Conservation (phyloP, 2,329 filamentous ascomycete species). For the Fusarium caatingaense region DNA sequence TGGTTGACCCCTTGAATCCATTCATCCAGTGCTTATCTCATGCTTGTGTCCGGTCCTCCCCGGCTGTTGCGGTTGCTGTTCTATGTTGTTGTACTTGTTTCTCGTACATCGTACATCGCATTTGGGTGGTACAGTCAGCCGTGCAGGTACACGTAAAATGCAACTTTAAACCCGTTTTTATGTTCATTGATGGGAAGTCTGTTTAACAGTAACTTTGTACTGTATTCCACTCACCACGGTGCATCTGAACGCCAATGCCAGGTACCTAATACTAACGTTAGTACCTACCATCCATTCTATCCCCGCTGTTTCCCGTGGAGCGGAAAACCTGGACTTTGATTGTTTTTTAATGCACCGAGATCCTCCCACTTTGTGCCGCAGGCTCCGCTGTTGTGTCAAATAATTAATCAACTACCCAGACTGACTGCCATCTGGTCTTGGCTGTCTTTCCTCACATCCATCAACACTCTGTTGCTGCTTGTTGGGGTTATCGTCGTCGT, state of each 20-base stretch:
- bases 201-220: conserved; percentile 1
- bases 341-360: conserved; percentile 43
- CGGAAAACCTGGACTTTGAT: conserved; percentile 36
- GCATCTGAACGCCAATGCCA: conserved; percentile 2
- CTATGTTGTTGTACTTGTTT: conserved; percentile 19
- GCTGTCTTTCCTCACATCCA: conserved; percentile 12
- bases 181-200: conserved; percentile 6
- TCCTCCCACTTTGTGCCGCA: conserved; percentile 28
- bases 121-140: conserved; percentile 24
- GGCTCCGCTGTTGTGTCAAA: conserved; percentile 25
- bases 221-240: conserved; percentile 14
- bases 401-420: conserved; percentile 18
- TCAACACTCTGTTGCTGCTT: conserved; percentile 18
- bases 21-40: conserved; percentile 1
- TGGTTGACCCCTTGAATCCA: conserved; percentile 32
- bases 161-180: conserved; percentile 15
- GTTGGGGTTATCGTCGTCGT: background rate
- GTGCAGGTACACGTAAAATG: conserved; percentile 26
- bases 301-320: conserved; percentile 39
- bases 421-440: background rate
- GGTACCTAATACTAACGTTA: conserved; percentile 8
- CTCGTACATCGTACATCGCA: conserved; percentile 38
- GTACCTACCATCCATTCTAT: background rate
- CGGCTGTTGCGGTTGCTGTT: background rate
- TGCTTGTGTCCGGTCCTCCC: conserved; percentile 29